phyloP scores from a whole-genome alignment of 139 green algal species.

The Volvox africanus region DNA sequence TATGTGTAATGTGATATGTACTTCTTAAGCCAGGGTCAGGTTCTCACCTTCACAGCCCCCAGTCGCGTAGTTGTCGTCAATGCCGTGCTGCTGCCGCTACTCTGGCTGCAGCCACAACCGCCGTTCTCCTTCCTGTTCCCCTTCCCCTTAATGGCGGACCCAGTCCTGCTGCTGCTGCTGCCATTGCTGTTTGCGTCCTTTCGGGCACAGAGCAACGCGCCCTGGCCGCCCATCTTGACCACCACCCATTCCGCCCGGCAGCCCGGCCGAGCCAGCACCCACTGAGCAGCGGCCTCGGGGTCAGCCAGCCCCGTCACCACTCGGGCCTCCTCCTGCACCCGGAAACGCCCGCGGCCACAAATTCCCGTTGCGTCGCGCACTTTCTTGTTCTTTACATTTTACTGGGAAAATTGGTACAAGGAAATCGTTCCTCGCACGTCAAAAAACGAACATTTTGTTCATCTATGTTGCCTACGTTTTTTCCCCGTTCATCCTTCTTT shows the following conservation, averaged over 20 bases:
- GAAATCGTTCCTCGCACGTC: too few relatives aligned
- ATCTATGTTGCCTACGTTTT: too few relatives aligned
- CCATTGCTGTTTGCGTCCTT: neutral
- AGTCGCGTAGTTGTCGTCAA: neutral
- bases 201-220: slow-evolving; percentile 75
- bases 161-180: slow-evolving; percentile 36
- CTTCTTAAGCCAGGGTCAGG: neutral
- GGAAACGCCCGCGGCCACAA: too few relatives aligned
- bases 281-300: slow-evolving; percentile 66
- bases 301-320: slow-evolving; percentile 82
- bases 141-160: neutral
- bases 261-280: slow-evolving; percentile 70
- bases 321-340: slow-evolving; percentile 79
- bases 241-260: slow-evolving; percentile 80
- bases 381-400: too few relatives aligned
- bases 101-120: neutral
- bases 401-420: too few relatives aligned
- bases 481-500: too few relatives aligned
- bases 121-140: neutral
- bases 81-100: neutral
- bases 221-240: slow-evolving; percentile 86
- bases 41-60: slow-evolving; percentile 26
- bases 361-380: neutral
- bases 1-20: too few relatives aligned
- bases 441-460: too few relatives aligned